Base-by-base conservation (phyloP, 2,329 filamentous ascomycete genomes). In the Aspergillus pseudoviridinutans region DNA sequence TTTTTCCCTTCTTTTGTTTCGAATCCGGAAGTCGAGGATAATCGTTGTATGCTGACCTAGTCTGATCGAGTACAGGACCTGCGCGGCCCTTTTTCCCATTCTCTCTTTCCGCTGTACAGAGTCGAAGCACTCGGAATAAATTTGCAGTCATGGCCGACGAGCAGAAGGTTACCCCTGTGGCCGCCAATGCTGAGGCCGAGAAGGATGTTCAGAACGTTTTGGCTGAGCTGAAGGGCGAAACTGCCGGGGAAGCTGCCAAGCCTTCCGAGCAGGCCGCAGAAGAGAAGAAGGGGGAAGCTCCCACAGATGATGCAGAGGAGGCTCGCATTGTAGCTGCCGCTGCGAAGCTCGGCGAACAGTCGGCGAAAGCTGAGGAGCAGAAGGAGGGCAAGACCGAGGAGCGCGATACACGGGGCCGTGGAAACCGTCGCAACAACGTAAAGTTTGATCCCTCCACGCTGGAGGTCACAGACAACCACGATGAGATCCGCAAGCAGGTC, bases 401-500 rank as follows among this genome's bases (percentile, higher is more conserved):
- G 58, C 62, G 64, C 28, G 61, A 65, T 29, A 62, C 61, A 51
- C 64, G 65, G 24, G 67, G 66, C 57, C 68, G 64, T 55, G 65
- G 65, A 54, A 66, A 65, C 50, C 67, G 71, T 59, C 68, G 71
- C 63, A 84, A 85, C 65, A 88, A 88, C 65, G 81, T 81, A 74
- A 91, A 90, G 75, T 90, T 87, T 57, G 87, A 92, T 68, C 82
- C 90, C 51, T 86, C 85, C 51, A 74, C 80, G 38, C 83, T 85
- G 62, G 79, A 86, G 54, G 87, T 91, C 70, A 88, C 87, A 25
- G 86, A 89, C 66, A 90, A 97, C 74, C 89, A 89, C 1, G 82
- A 81, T 25, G 84, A 89, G 76, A 96, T 97, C 68, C 88, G 91
- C 73, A 88, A 88, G 71, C 92, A 95, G 89, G 90, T 96, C 67